Base-by-base conservation (phyloP, 257 asterid species). In the Lycium barbarum region DNA sequence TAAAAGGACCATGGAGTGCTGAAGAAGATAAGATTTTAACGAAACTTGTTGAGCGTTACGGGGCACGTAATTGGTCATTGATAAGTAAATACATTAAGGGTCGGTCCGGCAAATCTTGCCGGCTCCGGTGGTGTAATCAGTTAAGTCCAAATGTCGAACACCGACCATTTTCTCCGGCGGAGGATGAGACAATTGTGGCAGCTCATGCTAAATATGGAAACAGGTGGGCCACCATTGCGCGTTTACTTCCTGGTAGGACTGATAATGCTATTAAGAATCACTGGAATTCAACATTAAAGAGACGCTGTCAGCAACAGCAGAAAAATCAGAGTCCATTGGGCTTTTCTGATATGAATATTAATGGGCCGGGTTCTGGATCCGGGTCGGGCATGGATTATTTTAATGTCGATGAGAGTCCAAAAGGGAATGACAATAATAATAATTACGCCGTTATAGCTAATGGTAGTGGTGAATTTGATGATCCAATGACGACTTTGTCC, bases 41-140 rank as follows among this genome's bases (percentile, higher is more conserved):
- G 83, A 91, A 90, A 0, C 89, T 95, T 10, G 97, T 95, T 3
- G 98, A 92, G 17, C 89, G 93, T 3, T 88, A 91, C 84, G 97
- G 98, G 20, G 85, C 98, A 2, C 84, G 94, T 3, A 95, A 95
- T 84, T 95, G 97, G 98, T 92, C 98, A 3, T 80, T 95, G 65
- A 95, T 95, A 0, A 91, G 97, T 66, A 95, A 93, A 59, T 91
- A 93, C 79, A 92, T 95, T 2, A 91, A 92, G 87, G 98, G 98
- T 0, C 84, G 98, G 43, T 93, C 98, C 4, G 98, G 98, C 0
- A 95, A 95, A 35, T 93, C 97, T 0, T 95, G 98, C 79, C 62
- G 98, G 87, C 92, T 95, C 9, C 84, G 98, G 74, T 94, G 98
- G 98, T 94, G 98, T 87, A 94, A 94, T 78, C 98, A 94, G 88